A percentile compares a stretch with the other conserved stretches of the same genome.
These are phyloP conservation scores for Macrocybe gigantea DNA, from an alignment of 768 basidiomycete genomes.

Conservation along the genomic window DNA sequence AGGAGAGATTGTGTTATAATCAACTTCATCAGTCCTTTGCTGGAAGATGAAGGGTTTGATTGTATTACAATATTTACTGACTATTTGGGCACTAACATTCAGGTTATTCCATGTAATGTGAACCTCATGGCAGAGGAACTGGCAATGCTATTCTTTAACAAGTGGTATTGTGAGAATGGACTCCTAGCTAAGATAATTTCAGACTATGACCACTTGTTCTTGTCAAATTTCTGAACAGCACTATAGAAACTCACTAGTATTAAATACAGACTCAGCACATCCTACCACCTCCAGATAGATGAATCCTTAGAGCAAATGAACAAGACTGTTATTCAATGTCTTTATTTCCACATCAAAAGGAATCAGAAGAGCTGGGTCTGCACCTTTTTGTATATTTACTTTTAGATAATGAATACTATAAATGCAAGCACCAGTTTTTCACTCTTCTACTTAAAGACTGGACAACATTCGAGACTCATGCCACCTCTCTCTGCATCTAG, in stretches of 20 bases:
- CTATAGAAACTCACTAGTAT: slow-evolving; percentile 13
- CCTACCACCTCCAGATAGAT: slow-evolving; percentile 9
- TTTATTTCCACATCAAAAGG: slow-evolving; percentile 13
- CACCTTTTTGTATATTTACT: slow-evolving; percentile 26
- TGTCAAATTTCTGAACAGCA: slow-evolving; percentile 3
- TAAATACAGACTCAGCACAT: slow-evolving; percentile 22
- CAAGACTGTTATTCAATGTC: slow-evolving; percentile 23
- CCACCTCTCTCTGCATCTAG: too few species aligned
- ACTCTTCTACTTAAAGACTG: slow-evolving; percentile 24
- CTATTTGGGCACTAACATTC: slow-evolving; percentile 2
- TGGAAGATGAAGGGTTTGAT: slow-evolving; percentile 11
- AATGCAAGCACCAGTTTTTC: slow-evolving; percentile 28
- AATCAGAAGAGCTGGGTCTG: slow-evolving; percentile 23
- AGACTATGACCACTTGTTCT: slow-evolving; percentile 15
- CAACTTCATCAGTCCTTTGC: slow-evolving; percentile 20
- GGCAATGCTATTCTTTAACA: slow-evolving; percentile 15
- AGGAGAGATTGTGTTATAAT: too few species aligned
- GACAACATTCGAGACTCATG: slow-evolving; percentile 15
- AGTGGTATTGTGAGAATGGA: slow-evolving; percentile 22
- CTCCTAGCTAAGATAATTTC: slow-evolving; percentile 18
- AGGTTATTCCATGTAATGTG: slow-evolving; percentile 7
- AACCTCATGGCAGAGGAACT: slow-evolving; percentile 10
- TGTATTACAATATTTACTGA: slow-evolving; percentile 16
- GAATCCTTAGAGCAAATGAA: slow-evolving; percentile 26
- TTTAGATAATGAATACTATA: slow-evolving; percentile 27